Evolutionary conservation across 371 early-diverging fungal genomes (phyloP).

Genomic region (Mortierella sp.): DNA sequence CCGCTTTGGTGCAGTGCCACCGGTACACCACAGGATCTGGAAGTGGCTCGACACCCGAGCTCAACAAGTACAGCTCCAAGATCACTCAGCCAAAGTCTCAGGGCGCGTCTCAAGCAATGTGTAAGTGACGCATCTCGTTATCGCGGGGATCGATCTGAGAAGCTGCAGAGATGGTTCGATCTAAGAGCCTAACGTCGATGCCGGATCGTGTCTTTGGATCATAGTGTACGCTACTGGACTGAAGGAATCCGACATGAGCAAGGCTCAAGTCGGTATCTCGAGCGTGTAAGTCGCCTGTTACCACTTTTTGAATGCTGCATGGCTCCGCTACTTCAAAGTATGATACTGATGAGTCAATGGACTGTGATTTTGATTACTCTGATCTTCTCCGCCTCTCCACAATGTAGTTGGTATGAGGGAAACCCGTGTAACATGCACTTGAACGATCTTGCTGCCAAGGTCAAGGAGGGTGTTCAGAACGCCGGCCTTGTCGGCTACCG

Average conservation of each 20-base stretch:
- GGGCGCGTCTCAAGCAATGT: conserved; percentile 97
- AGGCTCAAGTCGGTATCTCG: conserved; percentile 94
- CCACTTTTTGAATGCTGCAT: neutral
- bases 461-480: conserved; percentile 91
- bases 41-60: conserved; percentile 22
- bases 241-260: conserved; percentile 80
- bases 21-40: conserved; percentile 46
- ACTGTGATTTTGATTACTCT: conserved; percentile 9
- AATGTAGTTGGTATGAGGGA: conserved; percentile 92
- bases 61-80: conserved; percentile 83
- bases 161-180: too few relatives aligned
- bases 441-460: conserved; percentile 83
- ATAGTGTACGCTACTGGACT: conserved; percentile 93
- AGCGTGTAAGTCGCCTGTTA: conserved; percentile 75
- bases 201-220: neutral
- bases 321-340: neutral
- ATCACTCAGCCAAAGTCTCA: conserved; percentile 95
- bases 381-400: too few relatives aligned
- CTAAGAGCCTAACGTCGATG: too few relatives aligned
- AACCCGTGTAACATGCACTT: conserved; percentile 99
- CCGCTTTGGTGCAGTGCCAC: conserved; percentile 36
- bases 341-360: conserved; percentile 20
- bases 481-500: conserved; percentile 93
- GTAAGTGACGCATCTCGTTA: conserved; percentile 62
- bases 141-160: too few relatives aligned